Evolutionary conservation across 2,329 filamentous ascomycete genomes (phyloP).

Genomic region (Beauveria sp.): DNA sequence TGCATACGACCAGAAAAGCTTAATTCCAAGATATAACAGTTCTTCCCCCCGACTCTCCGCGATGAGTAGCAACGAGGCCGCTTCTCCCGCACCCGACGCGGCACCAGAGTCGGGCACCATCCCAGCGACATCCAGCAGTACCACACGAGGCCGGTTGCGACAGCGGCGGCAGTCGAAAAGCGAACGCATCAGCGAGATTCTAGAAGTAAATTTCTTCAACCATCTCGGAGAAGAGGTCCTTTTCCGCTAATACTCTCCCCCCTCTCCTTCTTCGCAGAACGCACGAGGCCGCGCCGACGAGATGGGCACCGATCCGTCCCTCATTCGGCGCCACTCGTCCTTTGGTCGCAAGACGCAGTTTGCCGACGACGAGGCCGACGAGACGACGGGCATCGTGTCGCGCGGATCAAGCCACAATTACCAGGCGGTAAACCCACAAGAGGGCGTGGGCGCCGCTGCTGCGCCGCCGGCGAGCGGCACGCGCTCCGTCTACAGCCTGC

Average conservation of each 20-base stretch:
- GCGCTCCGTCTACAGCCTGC: constrained; percentile 14
- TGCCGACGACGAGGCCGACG: constrained; percentile 25
- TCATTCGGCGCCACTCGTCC: constrained; percentile 8
- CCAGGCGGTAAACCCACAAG: constrained; percentile 26
- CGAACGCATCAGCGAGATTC: constrained; percentile 37
- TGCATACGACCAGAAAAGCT: background rate
- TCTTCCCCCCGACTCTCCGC: background rate
- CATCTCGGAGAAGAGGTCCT: background rate
- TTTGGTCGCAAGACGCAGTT: constrained; percentile 12
- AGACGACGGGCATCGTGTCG: constrained; percentile 33
- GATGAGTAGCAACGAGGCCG: background rate
- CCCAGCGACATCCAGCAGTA: background rate
- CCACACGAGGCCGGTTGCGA: constrained; percentile 15
- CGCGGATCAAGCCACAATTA: constrained; percentile 31
- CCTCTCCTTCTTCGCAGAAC: constrained; percentile 23
- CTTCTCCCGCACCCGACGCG: background rate
- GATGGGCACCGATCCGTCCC: constrained; percentile 24
- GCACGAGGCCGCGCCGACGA: constrained; percentile 35
- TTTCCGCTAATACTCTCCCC: background rate
- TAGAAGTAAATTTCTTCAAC: constrained; percentile 32
- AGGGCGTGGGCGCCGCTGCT: background rate
- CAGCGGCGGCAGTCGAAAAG: constrained; percentile 25
- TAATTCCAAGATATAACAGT: background rate
- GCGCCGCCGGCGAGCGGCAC: background rate
- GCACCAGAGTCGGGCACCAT: background rate